These are phyloP conservation scores for Linderniella brevidens DNA, from an alignment of 257 asterid species.

Conservation along the genomic window DNA sequence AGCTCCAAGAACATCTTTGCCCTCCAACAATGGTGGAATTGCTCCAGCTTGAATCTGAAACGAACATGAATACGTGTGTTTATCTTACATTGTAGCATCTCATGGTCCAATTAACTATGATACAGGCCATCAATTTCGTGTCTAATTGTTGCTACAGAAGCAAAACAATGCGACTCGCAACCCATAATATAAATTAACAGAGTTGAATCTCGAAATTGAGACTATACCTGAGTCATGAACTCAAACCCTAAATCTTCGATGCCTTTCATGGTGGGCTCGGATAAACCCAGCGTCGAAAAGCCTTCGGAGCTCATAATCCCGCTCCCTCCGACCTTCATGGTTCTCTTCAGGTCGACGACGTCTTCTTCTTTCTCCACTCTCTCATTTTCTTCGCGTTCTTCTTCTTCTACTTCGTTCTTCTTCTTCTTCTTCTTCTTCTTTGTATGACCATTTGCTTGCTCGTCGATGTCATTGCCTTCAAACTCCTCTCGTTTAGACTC, in stretches of 20 bases:
- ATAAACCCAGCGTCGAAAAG: slow-evolving; percentile 30
- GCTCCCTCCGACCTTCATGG: slow-evolving; percentile 20
- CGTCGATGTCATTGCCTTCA: slow-evolving; percentile 11
- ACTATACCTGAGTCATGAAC: slow-evolving; percentile 69
- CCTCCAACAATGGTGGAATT: slow-evolving; percentile 74
- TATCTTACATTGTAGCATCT: no score
- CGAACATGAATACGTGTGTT: slow-evolving; percentile 3
- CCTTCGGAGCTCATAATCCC: slow-evolving; percentile 78
- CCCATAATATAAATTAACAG: no score
- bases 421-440: no score
- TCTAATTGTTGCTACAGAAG: no score
- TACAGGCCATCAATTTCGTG: no score
- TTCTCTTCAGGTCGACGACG: slow-evolving; percentile 21
- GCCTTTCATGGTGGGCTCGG: slow-evolving; percentile 59
- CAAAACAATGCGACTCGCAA: no score
- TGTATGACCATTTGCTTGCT: neutral
- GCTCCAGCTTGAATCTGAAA: slow-evolving; percentile 81
- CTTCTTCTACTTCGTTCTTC: no score
- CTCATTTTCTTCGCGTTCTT: no score
- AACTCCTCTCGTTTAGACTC: slow-evolving; percentile 7
- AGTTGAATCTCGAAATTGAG: neutral
- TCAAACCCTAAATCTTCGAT: slow-evolving; percentile 55
- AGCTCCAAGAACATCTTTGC: slow-evolving; percentile 90
- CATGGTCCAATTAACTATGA: no score
- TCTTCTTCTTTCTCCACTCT: slow-evolving; percentile 11